Base-by-base conservation (phyloP, 148 eudicot genomes). In the Rhododendron griersonianum region DNA sequence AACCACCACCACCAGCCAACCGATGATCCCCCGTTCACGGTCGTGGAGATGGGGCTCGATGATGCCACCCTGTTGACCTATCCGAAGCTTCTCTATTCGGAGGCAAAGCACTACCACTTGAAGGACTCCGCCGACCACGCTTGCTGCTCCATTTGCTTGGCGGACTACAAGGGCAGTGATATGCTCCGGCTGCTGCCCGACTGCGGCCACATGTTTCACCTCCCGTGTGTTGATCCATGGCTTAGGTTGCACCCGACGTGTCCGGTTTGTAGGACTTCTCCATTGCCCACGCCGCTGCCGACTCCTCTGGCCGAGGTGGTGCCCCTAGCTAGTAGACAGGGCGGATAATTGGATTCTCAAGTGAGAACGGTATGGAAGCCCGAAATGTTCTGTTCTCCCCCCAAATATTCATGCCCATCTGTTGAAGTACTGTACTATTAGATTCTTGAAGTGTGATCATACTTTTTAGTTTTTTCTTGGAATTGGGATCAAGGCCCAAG, bases 181-280 rank as follows among this genome's bases (percentile, higher is more conserved):
- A 89, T 86, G 57, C 83, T 96, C 18, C 87, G 99, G 85, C 76
- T 88, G 14, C 85, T 96, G 87, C 95, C 94, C 0, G 98, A 94
- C 18, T 96, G 99, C 81, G 87, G 91, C 9, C 99, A 96, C 87
- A 89, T 93, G 11, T 96, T 96, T 83, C 99, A 96, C 90, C 88
- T 94, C 47, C 90, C 86, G 84, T 96, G 99, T 74, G 97, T 96
- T 4, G 98, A 96, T 81, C 96, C 98, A 11, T 96, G 98, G 99
- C 86, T 96, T 51, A 87, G 94, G 71, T 50, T 90, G 57, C 93
- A 94, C 88, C 96, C 98, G 0, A 94, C 96, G 0, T 96, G 99
- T 82, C 99, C 99, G 11, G 91, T 93, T 37, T 96, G 99, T 83
- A 81, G 99, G 83, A 95, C 95, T 3, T 96, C 99, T 51, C 98